These are phyloP conservation scores for Chaetomium tenue DNA, from an alignment of 495 filamentous ascomycete species.

Conservation along the genomic window DNA sequence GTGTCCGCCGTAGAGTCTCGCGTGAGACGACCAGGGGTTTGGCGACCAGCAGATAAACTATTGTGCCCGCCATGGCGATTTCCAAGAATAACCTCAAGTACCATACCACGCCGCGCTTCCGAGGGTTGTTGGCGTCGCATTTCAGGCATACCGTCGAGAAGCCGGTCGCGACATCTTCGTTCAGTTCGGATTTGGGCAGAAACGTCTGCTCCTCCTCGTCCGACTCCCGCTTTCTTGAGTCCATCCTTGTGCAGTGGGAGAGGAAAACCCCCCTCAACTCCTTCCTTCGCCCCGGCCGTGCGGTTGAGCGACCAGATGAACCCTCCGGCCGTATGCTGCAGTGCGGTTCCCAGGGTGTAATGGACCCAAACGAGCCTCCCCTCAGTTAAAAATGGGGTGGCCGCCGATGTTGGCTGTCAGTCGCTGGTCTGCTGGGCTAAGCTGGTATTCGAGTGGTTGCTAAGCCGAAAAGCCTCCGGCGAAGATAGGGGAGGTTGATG, in stretches of 20 bases:
- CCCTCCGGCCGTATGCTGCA: not conserved
- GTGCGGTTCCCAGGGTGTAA: not conserved
- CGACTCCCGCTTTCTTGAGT: not conserved
- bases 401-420: not conserved
- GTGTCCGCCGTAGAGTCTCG: constrained; percentile 10
- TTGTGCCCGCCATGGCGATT: constrained; percentile 20
- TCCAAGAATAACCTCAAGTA: constrained; percentile 29
- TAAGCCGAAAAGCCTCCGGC: not conserved
- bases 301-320: not conserved
- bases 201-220: constrained; percentile 40
- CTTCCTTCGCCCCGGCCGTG: not conserved
- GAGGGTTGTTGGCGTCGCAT: constrained; percentile 17
- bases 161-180: constrained; percentile 7
- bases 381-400: not conserved
- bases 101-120: not conserved
- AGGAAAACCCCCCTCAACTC: not conserved
- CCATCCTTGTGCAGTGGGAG: not conserved
- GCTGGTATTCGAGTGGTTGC: not conserved
- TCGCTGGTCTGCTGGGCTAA: not conserved
- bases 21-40: constrained; percentile 12
- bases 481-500: not conserved
- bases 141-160: constrained; percentile 13
- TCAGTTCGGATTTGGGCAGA: constrained; percentile 15
- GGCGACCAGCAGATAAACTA: constrained; percentile 17
- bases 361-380: not conserved